Evolutionary conservation across 2,329 filamentous ascomycete genomes (phyloP), one percentile per base, ranked within the genome.

Genomic region (Epichloe uncinata): DNA sequence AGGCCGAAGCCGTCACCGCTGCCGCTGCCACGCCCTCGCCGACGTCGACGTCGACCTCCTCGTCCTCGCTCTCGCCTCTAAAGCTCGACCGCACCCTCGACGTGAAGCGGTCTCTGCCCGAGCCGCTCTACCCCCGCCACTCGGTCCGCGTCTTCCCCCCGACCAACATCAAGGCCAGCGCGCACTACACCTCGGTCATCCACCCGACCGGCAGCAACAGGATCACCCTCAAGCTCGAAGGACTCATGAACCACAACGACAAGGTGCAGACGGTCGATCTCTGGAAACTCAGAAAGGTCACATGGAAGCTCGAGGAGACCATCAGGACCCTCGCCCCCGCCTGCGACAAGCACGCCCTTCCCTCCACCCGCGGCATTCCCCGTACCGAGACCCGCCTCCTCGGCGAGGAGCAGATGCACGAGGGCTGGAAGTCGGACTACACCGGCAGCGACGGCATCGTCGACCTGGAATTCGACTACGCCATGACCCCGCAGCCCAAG

Each of bases 81-180:
- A 79, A 75, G 57, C 78, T 87, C 60, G 76, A 79, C 54, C 79
- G 81, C 59, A 76, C 77, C 9, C 72, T 97, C 42, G 74, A 82
- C 50, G 77, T 97, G 57, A 84, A 84, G 69, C 86, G 91, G 54
- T 85, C 89, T 35, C 79, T 97, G 26, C 75, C 70, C 7, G 69
- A 84, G 48, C 80, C 87, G 3, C 85, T 88, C 45, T 75, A 78
- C 48, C 88, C 94, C 53, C 91, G 94, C 68, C 84, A 90, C 68
- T 94, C 87, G 15, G 82, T 95, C 54, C 87, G 91, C 61, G 86
- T 97, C 61, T 98, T 98, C 69, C 93, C 45, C 45, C 91, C 93
- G 0, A 98, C 93, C 57, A 93, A 95, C 69, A 83, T 98, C 60
- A 90, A 87, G 57, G 86, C 88, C 52, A 84, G 82, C 61, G 85